Evolutionary conservation across 2,329 filamentous ascomycete species (phyloP).

Genomic region (Escovopsis sp.): DNA sequence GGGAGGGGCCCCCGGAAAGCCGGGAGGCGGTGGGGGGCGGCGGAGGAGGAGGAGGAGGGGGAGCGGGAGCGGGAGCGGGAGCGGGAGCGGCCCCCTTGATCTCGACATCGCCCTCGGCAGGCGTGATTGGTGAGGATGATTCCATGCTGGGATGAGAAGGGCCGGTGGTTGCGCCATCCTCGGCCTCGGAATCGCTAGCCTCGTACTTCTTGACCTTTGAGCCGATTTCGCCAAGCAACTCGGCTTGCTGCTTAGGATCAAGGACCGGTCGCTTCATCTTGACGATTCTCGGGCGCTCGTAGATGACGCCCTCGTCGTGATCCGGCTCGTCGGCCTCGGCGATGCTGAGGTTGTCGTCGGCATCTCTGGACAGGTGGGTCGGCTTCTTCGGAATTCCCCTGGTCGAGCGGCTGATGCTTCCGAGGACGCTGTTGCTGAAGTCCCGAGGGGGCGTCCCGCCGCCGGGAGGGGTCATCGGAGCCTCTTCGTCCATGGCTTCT

Average conservation of each 20-base stretch:
- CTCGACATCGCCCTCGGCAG: constrained; percentile 44
- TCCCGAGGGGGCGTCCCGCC: constrained; percentile 41
- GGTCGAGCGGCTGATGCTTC: constrained; percentile 50
- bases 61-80: constrained; percentile 25
- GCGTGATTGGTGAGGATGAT: constrained; percentile 52
- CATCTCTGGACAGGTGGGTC: constrained; percentile 18
- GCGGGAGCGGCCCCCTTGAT: constrained; percentile 33
- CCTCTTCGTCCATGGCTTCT: constrained; percentile 74
- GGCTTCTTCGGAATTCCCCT: constrained; percentile 39
- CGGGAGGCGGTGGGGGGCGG: constrained; percentile 23
- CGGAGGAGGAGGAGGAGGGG: constrained; percentile 20
- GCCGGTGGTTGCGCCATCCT: constrained; percentile 54
- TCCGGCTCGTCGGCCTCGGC: constrained; percentile 39
- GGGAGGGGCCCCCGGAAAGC: constrained; percentile 15
- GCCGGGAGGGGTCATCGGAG: constrained; percentile 31
- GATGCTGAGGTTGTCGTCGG: constrained; percentile 26
- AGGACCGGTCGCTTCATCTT: constrained; percentile 59
- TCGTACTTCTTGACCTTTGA: constrained; percentile 61
- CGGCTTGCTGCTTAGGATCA: constrained; percentile 51
- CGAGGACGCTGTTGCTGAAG: constrained; percentile 59
- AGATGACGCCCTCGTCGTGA: constrained; percentile 44
- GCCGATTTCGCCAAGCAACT: constrained; percentile 53
- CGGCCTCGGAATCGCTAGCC: constrained; percentile 56
- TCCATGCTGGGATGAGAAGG: constrained; percentile 64
- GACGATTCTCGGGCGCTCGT: constrained; percentile 67